Evolutionary conservation across 148 eudicot genomes (phyloP), one percentile per base, ranked within the genome.

Genomic region (Polygonum aviculare): DNA sequence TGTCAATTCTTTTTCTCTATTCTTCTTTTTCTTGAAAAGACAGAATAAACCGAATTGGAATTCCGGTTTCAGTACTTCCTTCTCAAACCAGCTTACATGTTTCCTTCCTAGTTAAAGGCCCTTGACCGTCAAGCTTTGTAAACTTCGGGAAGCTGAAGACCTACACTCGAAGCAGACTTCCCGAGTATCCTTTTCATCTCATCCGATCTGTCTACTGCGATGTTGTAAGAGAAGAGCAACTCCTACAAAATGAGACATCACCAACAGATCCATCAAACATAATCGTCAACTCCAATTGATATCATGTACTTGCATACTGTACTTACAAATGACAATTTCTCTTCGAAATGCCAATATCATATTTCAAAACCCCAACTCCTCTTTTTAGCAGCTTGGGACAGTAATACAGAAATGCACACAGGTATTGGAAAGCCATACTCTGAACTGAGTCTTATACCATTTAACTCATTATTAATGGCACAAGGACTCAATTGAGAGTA

Each of bases 141-240:
- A 73, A 82, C 90, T 51, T 94, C 89, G 9, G 98, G 98, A 75
- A 94, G 98, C 82, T 84, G 90, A 78, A 94, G 98, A 78, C 98
- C 98, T 47, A 94, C 97, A 79, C 96, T 94, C 49, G 97, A 88
- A 50, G 98, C 98, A 79, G 98, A 94, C 81, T 90, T 91, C 57
- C 94, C 92, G 7, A 94, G 90, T 74, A 85, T 78, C 78, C 81
- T 87, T 74, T 84, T 85, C 93, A 94, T 88, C 81, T 94, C 98
- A 12, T 89, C 90, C 22, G 98, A 75, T 82, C 98, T 86, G 81
- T 94, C 97, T 77, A 94, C 94, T 1, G 97, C 98, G 69, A 94
- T 92, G 85, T 92, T 92, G 88, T 94, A 94, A 2, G 95, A 89
- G 80, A 92, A 89, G 54, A 94, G 82, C 80, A 94, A 81, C 33